Base-by-base conservation (phyloP, 148 eudicot species). In the Amaranthus palmeri region DNA sequence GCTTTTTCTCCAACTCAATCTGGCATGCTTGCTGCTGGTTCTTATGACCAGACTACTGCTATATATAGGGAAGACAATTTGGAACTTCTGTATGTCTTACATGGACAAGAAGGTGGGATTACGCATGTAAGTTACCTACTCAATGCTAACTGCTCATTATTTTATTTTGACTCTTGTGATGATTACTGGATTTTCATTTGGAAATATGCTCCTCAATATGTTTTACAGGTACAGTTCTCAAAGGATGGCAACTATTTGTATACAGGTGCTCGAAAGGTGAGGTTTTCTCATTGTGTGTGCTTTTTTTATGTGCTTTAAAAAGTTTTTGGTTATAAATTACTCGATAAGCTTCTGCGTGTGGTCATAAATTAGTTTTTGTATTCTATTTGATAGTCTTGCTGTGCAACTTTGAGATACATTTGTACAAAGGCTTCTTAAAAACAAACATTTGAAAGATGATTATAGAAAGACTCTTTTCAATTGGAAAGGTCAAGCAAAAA, bases 51-150 rank as follows among this genome's bases (percentile, higher is more conserved):
- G 77, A 86, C 92, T 50, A 90, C 92, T 76, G 99, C 97, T 40
- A 76, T 95, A 77, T 85, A 86, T 67, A 82, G 87, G 77, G 99
- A 91, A 78, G 99, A 92, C 79, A 95, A 95, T 81, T 84, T 92
- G 97, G 99, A 95, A 82, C 86, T 81, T 61, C 76, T 95, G 75
- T 95, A 95, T 79, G 79, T 95, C 51, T 80, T 95, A 78, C 99
- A 90, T 82, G 99, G 99, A 82, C 99, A 91, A 82, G 96, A 95
- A 81, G 97, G 99, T 14, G 99, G 99, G 78, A 82, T 95, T 74
- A 95, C 99, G 65, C 97, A 95, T 83, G 99, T 95, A 83, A 86
- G 91, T 83, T 74, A 53, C 65, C 54, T n/a, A 25, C 36, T 25
- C 36, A 25, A 25, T 25, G 13, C 10, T 74, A 7, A 43, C 54